Evolutionary conservation across 345 rosid genomes (phyloP), one percentile per base, ranked within the genome.

Genomic region (Hypericum perforatum): DNA sequence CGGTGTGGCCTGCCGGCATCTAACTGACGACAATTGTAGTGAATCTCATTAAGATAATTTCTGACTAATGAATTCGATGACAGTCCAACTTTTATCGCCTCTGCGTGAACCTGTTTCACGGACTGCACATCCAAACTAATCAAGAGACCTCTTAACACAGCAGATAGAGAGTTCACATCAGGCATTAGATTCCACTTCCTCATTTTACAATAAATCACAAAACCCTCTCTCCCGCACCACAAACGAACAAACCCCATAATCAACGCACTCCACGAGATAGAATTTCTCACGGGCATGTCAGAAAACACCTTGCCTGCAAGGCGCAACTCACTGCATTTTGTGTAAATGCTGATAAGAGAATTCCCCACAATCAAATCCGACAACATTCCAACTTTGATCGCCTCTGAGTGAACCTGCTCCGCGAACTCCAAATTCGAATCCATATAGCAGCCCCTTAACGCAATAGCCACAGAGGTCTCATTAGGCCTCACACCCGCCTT

Each of bases 401-500:
- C 32, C 32, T 22, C 32, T 4, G 32, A 22, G 32, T 22, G 32
- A 22, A 22, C 32, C 32, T 22, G 32, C 32, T 22, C 4, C 32
- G 32, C 32, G 32, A 22, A 22, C 32, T 22, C 2, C 32, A 22
- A 22, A 22, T 22, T 4, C 32, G 32, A 22, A 22, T 4, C 2
- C 32, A 22, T 22, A 22, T 1, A 22, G 32, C 32, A 22, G 4
- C 32, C 32, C 32, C 4, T 22, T 22, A 22, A 22, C 32, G 32
- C 79, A 15, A 75, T 73, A 11, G 73, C 73, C 48, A 78, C 56
- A 56, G 90, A 76, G 54, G 80, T 75, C 45, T 80, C 82, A 67
- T 83, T 79, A 41, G 84, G 90, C 37, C 54, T 15, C 43, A 76
- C 56, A 43, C 75, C 69, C 13, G 62, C 70, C 58, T 66, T 58